Base-by-base conservation (phyloP, 2,329 filamentous ascomycete species). In the Ascochyta koolunga region DNA sequence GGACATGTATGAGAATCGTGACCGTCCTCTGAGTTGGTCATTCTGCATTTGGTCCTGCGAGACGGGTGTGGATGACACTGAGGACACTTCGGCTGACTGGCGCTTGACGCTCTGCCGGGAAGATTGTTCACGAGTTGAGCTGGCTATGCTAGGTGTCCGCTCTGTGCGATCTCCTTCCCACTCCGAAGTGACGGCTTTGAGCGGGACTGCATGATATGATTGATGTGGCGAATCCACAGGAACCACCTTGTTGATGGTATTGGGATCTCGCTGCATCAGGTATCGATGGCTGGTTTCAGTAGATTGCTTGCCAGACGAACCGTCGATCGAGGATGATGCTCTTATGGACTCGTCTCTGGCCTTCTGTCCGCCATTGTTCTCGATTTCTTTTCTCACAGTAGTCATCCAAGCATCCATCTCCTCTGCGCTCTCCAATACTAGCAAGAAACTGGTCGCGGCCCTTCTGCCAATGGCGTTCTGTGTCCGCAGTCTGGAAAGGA, bases 351-450 rank as follows among this genome's bases (percentile, higher is more conserved):
- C 71, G 10, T 68, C 60, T 48, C 65, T 69, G 2, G 54, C 54
- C 70, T 83, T 87, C 76, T 84, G 88, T 16, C 89, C 89, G 24
- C 89, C 88, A 7, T 90, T 75, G 5, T 79, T 78, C 62, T 90
- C 86, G 45, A 93, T 92, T 66, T 90, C 86, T 49, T 82, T 82
- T 33, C 90, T 83, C 25, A 93, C 77, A 0, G 82, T 79, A 1
- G 82, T 80, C 69, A 93, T 85, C 90, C 90, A 95, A 37, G 79
- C 77, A 55, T 91, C 87, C 88, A 93, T 90, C 38, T 90, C 86
- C 58, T 88, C 85, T 2, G 88, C 86, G 56, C 78, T 85, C 46
- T 91, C 85, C 59, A 93, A 86, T 0, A 93, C 85, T 69, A 95
- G 80, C 21, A 95, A 76, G 50, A 92, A 82, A 58, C 86, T 89